Percentiles rank a stretch among this genome's conserved stretches.
Conservation (phyloP, 2,329 filamentous ascomycete genomes). For the Colletotrichum liaoningense region DNA sequence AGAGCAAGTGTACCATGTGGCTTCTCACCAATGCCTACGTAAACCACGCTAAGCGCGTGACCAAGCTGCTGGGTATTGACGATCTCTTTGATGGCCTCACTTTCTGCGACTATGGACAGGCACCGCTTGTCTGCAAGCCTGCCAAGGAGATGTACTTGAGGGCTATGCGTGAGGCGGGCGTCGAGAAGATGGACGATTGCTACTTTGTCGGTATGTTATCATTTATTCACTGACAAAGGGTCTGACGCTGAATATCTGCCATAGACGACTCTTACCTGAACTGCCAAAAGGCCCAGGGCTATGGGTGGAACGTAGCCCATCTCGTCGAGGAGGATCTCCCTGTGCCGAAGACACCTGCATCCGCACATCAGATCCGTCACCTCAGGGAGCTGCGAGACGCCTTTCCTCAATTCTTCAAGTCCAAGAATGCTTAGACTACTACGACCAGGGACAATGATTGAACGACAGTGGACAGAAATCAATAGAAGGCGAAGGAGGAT, state of each 20-base stretch:
- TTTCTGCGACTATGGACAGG: constrained; percentile 86
- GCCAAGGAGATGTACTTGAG: constrained; percentile 85
- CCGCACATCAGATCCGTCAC: constrained; percentile 79
- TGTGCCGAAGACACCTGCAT: constrained; percentile 72
- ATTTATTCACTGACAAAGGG: neutral
- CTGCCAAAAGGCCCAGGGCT: constrained; percentile 78
- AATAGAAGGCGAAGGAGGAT: neutral
- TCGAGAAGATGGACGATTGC: constrained; percentile 76
- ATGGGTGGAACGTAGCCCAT: constrained; percentile 90
- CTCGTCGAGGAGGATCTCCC: constrained; percentile 82
- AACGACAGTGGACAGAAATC: neutral
- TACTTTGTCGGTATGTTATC: constrained; percentile 90
- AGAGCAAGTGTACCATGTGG: constrained; percentile 86
- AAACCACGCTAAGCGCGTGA: constrained; percentile 85
- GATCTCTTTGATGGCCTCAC: constrained; percentile 96
- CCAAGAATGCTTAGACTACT: constrained; percentile 37
- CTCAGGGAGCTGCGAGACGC: constrained; percentile 79
- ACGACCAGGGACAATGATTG: neutral
- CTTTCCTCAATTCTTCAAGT: constrained; percentile 90
- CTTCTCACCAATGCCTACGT: constrained; percentile 97
- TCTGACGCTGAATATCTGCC: constrained; percentile 4
- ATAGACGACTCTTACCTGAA: constrained; percentile 89
- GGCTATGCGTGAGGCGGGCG: constrained; percentile 86
- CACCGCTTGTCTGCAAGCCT: constrained; percentile 88
- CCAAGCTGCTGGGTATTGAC: constrained; percentile 83